These are phyloP conservation scores for Maudiozyma barnettii DNA, from an alignment of 805 yeast genomes.

Conservation along the genomic window DNA sequence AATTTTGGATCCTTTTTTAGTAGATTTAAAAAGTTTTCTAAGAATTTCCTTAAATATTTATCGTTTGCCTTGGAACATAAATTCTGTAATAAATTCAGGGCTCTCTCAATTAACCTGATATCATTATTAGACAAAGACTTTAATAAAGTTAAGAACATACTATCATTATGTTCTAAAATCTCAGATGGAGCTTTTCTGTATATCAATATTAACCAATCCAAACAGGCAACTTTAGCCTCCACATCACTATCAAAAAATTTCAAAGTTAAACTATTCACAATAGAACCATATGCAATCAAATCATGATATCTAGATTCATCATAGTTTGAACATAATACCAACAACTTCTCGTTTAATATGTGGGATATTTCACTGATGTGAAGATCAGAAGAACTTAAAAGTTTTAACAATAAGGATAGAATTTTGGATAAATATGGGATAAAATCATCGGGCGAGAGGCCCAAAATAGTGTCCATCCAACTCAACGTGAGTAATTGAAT, in stretches of 20 bases:
- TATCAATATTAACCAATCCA: constrained; percentile 83
- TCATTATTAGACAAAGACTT: constrained; percentile 56
- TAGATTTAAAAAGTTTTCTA: constrained; percentile 57
- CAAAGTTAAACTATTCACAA: constrained; percentile 60
- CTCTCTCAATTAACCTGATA: constrained; percentile 22
- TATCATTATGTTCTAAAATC: constrained; percentile 45
- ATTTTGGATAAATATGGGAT: constrained; percentile 66
- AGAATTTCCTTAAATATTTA: constrained; percentile 63
- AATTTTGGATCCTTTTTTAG: constrained; percentile 62
- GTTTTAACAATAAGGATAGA: constrained; percentile 55
- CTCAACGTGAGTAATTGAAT: constrained; percentile 70
- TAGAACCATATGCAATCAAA: constrained; percentile 36
- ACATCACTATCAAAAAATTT: constrained; percentile 72
- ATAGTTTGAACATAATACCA: constrained; percentile 35
- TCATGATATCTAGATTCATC: constrained; percentile 15
- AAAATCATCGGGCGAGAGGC: constrained; percentile 63
- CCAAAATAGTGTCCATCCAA: constrained; percentile 72
- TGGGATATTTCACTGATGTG: constrained; percentile 45
- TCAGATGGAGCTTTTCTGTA: constrained; percentile 59
- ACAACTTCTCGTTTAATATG: constrained; percentile 46
- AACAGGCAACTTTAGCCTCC: constrained; percentile 68
- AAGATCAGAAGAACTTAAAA: constrained; percentile 46
- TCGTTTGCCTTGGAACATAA: constrained; percentile 41
- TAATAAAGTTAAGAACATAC: constrained; percentile 66
- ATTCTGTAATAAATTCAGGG: constrained; percentile 21